Conservation (phyloP, 768 basidiomycete genomes). For the Suillus subluteus region DNA sequence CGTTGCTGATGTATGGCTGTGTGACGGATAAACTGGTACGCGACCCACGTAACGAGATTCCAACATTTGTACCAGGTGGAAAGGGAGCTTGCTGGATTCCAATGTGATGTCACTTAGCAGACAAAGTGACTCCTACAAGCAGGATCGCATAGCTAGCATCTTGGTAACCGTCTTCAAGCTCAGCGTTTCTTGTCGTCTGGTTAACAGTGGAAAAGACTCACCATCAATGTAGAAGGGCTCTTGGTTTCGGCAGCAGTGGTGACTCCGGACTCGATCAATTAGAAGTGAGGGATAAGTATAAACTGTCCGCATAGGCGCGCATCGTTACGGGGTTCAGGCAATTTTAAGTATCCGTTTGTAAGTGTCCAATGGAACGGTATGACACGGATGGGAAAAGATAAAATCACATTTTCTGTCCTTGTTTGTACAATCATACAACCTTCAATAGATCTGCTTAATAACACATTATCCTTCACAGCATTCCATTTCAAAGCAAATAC, state of each 20-base stretch:
- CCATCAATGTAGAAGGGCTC: background rate
- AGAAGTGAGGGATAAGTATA: background rate
- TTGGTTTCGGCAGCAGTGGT: background rate
- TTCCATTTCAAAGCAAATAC: slow-evolving; percentile 12
- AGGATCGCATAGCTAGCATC: background rate
- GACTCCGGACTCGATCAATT: background rate
- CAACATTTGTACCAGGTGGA: background rate
- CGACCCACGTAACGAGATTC: background rate
- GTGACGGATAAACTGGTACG: background rate
- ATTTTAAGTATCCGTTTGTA: background rate
- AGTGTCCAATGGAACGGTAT: background rate
- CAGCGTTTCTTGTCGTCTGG: background rate
- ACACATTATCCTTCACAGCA: slow-evolving; percentile 9
- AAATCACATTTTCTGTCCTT: slow-evolving; percentile 8
- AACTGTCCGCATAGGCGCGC: background rate
- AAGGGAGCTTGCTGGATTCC: background rate
- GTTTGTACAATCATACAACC: slow-evolving; percentile 18
- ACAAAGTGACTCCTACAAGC: background rate
- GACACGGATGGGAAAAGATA: background rate
- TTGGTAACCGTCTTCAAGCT: background rate
- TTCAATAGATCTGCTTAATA: slow-evolving; percentile 12
- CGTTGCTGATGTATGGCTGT: background rate
- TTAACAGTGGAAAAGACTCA: background rate
- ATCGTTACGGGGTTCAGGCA: background rate
- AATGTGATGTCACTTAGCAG: background rate